Percentiles rank a stretch among this genome's conserved stretches.
phyloP scores from a whole-genome alignment of 164 flowering plant species.

The Aristolochia contorta region DNA sequence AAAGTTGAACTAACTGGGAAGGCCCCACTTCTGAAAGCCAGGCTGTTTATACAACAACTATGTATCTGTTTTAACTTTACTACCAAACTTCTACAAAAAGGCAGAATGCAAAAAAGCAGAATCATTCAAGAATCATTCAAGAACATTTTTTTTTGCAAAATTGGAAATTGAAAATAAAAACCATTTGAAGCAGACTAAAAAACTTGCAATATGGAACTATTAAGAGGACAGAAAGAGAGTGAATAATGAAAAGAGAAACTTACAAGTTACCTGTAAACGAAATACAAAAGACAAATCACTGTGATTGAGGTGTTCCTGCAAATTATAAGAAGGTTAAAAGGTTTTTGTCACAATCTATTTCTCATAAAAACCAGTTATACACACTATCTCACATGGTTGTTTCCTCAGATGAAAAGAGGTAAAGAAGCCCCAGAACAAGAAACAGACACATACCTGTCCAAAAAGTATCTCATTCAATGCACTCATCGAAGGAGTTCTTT shows the following conservation, averaged over 20 bases:
- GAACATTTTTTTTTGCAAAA: too few species aligned
- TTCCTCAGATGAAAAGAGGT: too few species aligned
- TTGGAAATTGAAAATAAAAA: background rate
- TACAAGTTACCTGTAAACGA: conserved; percentile 69
- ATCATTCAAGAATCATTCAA: too few species aligned
- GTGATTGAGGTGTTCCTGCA: conserved; percentile 94
- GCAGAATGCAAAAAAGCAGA: too few species aligned
- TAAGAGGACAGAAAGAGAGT: background rate
- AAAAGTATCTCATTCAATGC: conserved; percentile 91
- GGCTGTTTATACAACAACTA: too few species aligned
- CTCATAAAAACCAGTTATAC: background rate
- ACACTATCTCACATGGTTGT: too few species aligned
- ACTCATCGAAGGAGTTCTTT: conserved; percentile 98
- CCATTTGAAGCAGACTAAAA: background rate
- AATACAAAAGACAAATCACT: conserved; percentile 87
- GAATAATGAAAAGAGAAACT: background rate
- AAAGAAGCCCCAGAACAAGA: background rate
- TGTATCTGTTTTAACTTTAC: too few species aligned
- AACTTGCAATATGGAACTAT: too few species aligned
- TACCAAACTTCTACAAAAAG: too few species aligned
- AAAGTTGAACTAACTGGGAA: too few species aligned
- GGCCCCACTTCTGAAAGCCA: too few species aligned
- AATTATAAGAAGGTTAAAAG: conserved; percentile 3
- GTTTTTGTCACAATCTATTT: background rate
- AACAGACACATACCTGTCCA: conserved; percentile 61